Evolutionary conservation across 1,139 yeast species (phyloP).

Genomic region (Magnusiomyces sp.): DNA sequence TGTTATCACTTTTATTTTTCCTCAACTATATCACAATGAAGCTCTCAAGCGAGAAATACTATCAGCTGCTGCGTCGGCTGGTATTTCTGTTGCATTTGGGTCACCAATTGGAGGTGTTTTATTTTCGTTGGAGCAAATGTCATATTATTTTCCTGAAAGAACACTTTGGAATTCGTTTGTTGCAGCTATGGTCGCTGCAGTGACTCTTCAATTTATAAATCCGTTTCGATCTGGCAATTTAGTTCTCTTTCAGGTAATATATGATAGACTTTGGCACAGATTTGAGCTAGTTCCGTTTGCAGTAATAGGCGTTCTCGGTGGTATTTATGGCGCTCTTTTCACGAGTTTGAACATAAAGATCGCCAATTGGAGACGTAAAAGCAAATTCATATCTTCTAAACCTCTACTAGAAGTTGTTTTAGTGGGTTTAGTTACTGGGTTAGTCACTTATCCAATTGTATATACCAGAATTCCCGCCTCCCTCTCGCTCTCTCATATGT

Average conservation of each 20-base stretch:
- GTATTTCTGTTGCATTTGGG: constrained; percentile 88
- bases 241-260: constrained; percentile 56
- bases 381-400: constrained; percentile 16
- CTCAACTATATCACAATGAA: constrained; percentile 26
- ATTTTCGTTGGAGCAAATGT: constrained; percentile 69
- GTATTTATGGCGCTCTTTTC: constrained; percentile 52
- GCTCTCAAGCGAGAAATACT: constrained; percentile 49
- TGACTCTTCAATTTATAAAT: constrained; percentile 50
- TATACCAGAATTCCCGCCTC: constrained; percentile 50
- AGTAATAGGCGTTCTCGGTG: constrained; percentile 60
- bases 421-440: constrained; percentile 43
- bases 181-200: constrained; percentile 66
- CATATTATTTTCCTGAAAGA: constrained; percentile 52
- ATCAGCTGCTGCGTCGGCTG: constrained; percentile 86
- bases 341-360: constrained; percentile 42
- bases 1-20: constrained; percentile 33
- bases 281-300: constrained; percentile 64
- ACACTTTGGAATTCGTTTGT: constrained; percentile 80
- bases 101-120: constrained; percentile 94
- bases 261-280: constrained; percentile 65
- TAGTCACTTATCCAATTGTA: constrained; percentile 48
- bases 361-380: constrained; percentile 32
- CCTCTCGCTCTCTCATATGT: constrained; percentile 48
- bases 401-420: constrained; percentile 41
- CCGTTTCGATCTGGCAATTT: constrained; percentile 52